phyloP scores from a whole-genome alignment of 1,139 yeast species.

The Debaryomyces coudertii region DNA sequence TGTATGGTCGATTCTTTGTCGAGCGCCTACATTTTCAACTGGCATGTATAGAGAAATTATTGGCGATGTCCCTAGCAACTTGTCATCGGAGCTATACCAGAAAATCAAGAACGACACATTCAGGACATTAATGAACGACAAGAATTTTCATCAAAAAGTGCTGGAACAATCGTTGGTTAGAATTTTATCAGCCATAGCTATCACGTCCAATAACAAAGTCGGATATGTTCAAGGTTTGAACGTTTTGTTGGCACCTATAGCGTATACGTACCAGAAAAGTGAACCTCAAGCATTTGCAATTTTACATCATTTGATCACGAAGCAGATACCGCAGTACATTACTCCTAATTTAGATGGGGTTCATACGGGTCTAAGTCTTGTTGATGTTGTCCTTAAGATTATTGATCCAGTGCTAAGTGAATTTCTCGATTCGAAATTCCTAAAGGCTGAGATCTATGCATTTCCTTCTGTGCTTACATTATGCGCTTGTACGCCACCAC shows the following conservation, averaged over 20 bases:
- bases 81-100: conserved; percentile 49
- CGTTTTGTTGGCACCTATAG: conserved; percentile 81
- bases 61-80: conserved; percentile 54
- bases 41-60: conserved; percentile 59
- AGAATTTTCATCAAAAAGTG: conserved; percentile 64
- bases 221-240: conserved; percentile 91
- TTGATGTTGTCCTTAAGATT: conserved; percentile 69
- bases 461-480: conserved; percentile 86
- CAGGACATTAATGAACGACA: conserved; percentile 80
- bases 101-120: conserved; percentile 88
- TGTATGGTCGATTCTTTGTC: conserved; percentile 79
- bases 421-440: conserved; percentile 61
- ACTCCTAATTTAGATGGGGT: conserved; percentile 82
- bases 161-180: conserved; percentile 70
- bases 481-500: conserved; percentile 89
- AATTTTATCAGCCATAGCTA: conserved; percentile 73
- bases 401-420: conserved; percentile 75
- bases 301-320: conserved; percentile 58
- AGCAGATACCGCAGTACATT: conserved; percentile 76
- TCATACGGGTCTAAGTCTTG: conserved; percentile 70
- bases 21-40: conserved; percentile 62
- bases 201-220: conserved; percentile 45
- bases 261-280: conserved; percentile 68
- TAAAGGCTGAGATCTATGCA: conserved; percentile 85
- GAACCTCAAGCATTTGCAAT: conserved; percentile 87